Conservation (phyloP, 1,284 basidiomycete species). For the Apiotrichum sp. region DNA sequence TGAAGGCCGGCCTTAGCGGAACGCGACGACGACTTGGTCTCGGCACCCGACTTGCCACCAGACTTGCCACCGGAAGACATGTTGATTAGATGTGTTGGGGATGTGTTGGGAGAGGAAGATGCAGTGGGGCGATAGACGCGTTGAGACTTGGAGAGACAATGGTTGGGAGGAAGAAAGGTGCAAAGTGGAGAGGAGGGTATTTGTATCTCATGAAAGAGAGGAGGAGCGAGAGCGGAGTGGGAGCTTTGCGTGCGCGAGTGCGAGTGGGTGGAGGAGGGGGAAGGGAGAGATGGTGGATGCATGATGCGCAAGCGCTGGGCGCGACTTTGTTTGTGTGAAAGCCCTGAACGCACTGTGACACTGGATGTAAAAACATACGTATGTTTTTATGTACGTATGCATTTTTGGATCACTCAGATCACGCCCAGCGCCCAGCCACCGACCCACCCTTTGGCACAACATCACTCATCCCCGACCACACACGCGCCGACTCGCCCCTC, state of each 20-base stretch:
- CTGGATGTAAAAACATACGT: neutral
- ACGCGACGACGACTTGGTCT: slow-evolving; percentile 59
- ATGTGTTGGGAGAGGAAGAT: slow-evolving; percentile 6
- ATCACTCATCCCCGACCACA: too few species aligned
- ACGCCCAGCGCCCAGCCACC: too few species aligned
- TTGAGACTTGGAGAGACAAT: slow-evolving; percentile 11
- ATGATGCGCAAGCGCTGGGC: too few species aligned
- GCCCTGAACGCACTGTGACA: too few species aligned
- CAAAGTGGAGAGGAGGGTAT: neutral
- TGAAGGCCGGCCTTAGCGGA: slow-evolving; percentile 79
- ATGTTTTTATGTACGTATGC: neutral
- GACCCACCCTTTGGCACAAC: too few species aligned
- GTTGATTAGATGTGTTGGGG: slow-evolving; percentile 42
- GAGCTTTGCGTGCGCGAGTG: too few species aligned
- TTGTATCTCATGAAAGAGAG: neutral
- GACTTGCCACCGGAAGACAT: slow-evolving; percentile 54
- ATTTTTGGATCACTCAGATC: too few species aligned
- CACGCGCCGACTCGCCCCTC: too few species aligned
- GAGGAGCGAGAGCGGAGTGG: too few species aligned
- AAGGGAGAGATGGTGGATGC: too few species aligned
- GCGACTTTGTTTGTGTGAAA: too few species aligned
- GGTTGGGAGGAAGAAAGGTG: slow-evolving; percentile 13
- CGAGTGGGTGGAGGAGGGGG: too few species aligned
- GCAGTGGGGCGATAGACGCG: slow-evolving; percentile 3
- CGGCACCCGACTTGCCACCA: slow-evolving; percentile 50